Evolutionary conservation across 2,329 filamentous ascomycete species (phyloP).

Genomic region (Hypoxylon sp.): DNA sequence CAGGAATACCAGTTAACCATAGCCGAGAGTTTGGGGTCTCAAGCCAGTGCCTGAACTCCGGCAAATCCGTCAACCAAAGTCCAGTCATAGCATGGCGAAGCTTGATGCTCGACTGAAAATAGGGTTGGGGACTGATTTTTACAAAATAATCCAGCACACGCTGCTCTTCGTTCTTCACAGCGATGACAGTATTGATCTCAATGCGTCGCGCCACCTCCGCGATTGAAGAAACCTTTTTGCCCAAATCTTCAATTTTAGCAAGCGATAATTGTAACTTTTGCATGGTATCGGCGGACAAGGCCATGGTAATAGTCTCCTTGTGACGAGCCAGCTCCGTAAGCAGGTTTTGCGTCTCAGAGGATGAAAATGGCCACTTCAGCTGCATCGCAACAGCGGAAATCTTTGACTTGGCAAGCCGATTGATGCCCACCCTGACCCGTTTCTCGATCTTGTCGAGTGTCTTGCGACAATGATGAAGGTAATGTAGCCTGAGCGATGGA

Average conservation of each 20-base stretch:
- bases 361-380: conserved; percentile 23
- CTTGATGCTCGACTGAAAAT: conserved; percentile 9
- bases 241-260: too few relatives aligned
- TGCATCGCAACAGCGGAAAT: conserved; percentile 1
- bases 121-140: conserved; percentile 1
- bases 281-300: conserved; percentile 11
- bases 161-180: neutral
- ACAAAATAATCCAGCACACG: neutral
- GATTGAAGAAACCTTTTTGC: neutral
- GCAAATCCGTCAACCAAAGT: conserved; percentile 18
- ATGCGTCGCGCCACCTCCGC: neutral
- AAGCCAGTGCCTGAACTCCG: conserved; percentile 16
- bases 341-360: conserved; percentile 12
- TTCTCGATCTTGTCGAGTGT: conserved; percentile 12
- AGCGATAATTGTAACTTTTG: neutral
- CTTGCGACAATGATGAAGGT: conserved; percentile 14
- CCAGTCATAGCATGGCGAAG: conserved; percentile 20
- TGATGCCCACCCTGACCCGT: neutral
- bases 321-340: conserved; percentile 14
- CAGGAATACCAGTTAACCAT: conserved; percentile 28
- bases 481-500: conserved; percentile 2
- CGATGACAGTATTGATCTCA: neutral
- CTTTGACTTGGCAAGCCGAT: conserved; percentile 6
- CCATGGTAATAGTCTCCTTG: conserved; percentile 21
- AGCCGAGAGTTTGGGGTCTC: conserved; percentile 12